Base-by-base conservation (phyloP, 352 stramenopile species). In the Globisporangium paddicum region DNA sequence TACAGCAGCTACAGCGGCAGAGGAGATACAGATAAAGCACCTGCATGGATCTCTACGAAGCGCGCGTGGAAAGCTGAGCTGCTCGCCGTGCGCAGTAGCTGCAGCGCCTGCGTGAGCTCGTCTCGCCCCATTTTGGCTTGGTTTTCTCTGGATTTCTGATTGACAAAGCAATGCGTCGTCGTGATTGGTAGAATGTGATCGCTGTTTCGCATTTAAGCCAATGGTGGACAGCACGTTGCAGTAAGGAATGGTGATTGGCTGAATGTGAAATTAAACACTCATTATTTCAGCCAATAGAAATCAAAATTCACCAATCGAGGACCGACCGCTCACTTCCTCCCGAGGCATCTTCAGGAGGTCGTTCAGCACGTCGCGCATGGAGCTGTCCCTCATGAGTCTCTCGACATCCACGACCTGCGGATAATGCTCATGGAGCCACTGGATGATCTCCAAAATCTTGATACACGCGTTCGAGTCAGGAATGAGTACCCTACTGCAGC, bases 111-210 rank as follows among this genome's bases (percentile, higher is more conserved):
- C 42, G 56, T 13, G 23, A 63, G 46, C 37, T 66, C 60, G 13
- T 66, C 60, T 13, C 60, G 60, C 19, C 30, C 60, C 53, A 66
- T 66, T 11, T 7, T 51, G 9, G 5, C n/a, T 40, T 58, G 35
- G 35, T 16, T 19, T 28, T 11, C 30, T 56, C 34, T 28, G 41
- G 41, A 23, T 46, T 46, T 25, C n/a, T 25, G 6, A 26, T 47
- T 26, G 41, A 28, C 38, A 46, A 16, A 30, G 23, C 5, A 3
- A 32, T 49, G 19, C 4, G 2, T 7, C 8, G 9, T 30, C 18
- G 5, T 48, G 42, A 44, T 44, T 44, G 38, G 38, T 21, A 6
- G 11, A 44, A 44, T 21, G 14, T 23, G n/a, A 35, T 35, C 32
- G 35, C 16, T 41, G 8, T 9, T 41, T 9, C 16, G 3, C 18